Percentiles rank a stretch among this genome's conserved stretches.
These are phyloP conservation scores for Schwanniomyces etchellsii DNA, from an alignment of 1,139 yeast species.

Conservation along the genomic window DNA sequence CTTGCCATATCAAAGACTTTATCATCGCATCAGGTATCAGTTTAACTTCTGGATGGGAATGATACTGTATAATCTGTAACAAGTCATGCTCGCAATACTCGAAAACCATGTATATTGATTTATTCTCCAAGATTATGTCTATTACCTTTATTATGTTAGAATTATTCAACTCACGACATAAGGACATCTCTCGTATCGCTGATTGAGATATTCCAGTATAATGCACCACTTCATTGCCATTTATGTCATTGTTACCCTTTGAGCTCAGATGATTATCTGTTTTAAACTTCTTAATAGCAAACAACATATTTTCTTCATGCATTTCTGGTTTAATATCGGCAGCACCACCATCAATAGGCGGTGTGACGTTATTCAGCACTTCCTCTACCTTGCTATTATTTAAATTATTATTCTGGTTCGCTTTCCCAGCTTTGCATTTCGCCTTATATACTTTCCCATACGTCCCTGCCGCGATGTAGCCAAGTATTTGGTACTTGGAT, in stretches of 20 bases:
- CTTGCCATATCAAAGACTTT: constrained; percentile 87
- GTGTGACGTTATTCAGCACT: constrained; percentile 8
- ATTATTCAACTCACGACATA: constrained; percentile 83
- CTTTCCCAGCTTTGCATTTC: constrained; percentile 31
- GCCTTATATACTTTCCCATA: constrained; percentile 97
- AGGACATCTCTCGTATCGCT: constrained; percentile 93
- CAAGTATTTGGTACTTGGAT: constrained; percentile 78
- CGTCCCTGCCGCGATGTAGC: constrained; percentile 98
- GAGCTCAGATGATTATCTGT: constrained; percentile 67
- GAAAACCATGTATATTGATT: constrained; percentile 89
- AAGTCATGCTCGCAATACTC: constrained; percentile 96
- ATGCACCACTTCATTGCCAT: constrained; percentile 73
- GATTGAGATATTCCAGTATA: constrained; percentile 96
- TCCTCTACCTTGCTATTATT: constrained; percentile 3
- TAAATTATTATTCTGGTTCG: constrained; percentile 3
- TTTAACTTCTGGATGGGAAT: constrained; percentile 81
- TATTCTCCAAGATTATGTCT: constrained; percentile 85
- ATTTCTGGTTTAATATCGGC: constrained; percentile 4
- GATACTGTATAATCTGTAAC: constrained; percentile 87
- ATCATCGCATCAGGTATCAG: constrained; percentile 73
- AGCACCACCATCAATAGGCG: constrained; percentile 4
- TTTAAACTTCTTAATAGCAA: constrained; percentile 94
- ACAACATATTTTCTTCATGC: constrained; percentile 21
- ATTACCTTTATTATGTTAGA: constrained; percentile 73
- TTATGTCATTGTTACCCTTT: constrained; percentile 36